Evolutionary conservation across 2,329 filamentous ascomycete genomes (phyloP).

Genomic region (Intubia oerlemansii): DNA sequence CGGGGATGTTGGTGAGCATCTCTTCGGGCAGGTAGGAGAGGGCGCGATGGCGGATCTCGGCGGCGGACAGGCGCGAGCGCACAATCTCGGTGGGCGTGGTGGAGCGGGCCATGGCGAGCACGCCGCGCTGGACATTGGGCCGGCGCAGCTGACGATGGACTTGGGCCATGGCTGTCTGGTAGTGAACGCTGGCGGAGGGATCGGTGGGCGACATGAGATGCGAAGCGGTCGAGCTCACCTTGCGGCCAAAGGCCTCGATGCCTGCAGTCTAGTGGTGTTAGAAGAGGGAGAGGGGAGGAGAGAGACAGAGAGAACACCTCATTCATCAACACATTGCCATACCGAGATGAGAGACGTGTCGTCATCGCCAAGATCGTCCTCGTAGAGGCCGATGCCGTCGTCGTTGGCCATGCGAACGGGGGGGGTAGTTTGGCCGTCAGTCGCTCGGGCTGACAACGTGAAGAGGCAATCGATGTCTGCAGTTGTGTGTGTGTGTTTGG

Average conservation of each 20-base stretch:
- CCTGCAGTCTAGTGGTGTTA: conserved; percentile 45
- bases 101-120: conserved; percentile 66
- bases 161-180: conserved; percentile 71
- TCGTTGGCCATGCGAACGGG: conserved; percentile 12
- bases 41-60: conserved; percentile 87
- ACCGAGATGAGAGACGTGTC: conserved; percentile 24
- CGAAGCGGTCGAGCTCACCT: conserved; percentile 81
- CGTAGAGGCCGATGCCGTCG: conserved; percentile 23
- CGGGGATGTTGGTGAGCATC: conserved; percentile 71
- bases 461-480: no score
- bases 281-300: background rate
- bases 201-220: conserved; percentile 62
- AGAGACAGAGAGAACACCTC: background rate
- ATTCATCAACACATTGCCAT: no score
- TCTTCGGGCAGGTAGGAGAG: conserved; percentile 78
- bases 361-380: conserved; percentile 23
- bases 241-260: conserved; percentile 80
- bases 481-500: no score
- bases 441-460: no score
- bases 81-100: conserved; percentile 88
- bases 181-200: conserved; percentile 38
- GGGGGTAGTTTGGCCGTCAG: no score
- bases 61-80: conserved; percentile 70
- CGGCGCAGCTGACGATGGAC: conserved; percentile 76
- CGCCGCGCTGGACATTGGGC: conserved; percentile 65